Base-by-base conservation (phyloP, 345 rosid genomes). In the Boechera retrofracta region DNA sequence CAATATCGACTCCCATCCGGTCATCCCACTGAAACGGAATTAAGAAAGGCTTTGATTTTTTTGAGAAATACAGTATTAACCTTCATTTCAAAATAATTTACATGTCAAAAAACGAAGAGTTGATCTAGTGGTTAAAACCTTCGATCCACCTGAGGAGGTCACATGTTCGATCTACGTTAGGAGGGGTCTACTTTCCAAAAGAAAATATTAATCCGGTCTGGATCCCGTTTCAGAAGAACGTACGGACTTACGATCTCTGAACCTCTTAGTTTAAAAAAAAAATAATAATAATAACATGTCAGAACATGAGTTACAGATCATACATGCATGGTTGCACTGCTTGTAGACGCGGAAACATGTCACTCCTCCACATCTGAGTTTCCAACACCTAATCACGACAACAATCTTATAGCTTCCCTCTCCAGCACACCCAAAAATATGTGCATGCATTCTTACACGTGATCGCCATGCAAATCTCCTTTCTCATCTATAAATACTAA, bases 311-410 rank as follows among this genome's bases (percentile, higher is more conserved):
- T 41, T 28, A 67, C 79, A 75, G 54, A 48, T 18, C 53, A 57
- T n/a, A 26, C 59, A 57, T 47, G 79, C 67, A 58, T 58, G 28
- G 61, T 41, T 32, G 55, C 55, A 16, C 0, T 48, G 33, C 72
- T 33, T 66, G 78, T 13, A 59, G 73, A 67, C 69, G 54, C 74
- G 35, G 55, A 68, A 8, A 75, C 79, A 67, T 75, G 79, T 75
- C 79, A 75, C 52, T 58, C 73, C 24, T 45, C 39, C 18, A 45
- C 72, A 56, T 57, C 26, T 28, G 58, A 75, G 32, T 28, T 67
- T 75, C 53, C 66, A 75, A 48, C 67, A 75, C 65, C 60, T 75
- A 56, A 74, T 74, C 58, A 16, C 39, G 35, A 65, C 78, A 54
- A 33, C 11, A 64, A 54, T 29, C 10, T 10, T 28, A 13, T 45